phyloP scores from a whole-genome alignment of 805 yeast genomes.

The Saccharomycopsis fermentans region DNA sequence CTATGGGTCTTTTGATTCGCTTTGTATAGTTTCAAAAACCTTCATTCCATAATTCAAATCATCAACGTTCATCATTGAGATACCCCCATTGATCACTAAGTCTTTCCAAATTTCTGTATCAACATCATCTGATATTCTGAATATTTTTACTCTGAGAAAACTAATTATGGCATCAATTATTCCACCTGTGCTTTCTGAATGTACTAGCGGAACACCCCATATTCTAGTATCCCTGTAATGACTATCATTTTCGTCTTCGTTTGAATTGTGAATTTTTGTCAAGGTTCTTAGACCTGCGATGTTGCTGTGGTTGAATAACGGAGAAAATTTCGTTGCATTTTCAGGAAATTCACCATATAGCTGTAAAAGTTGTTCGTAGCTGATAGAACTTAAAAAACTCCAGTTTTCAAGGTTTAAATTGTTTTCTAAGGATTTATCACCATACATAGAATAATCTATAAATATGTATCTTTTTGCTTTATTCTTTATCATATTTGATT shows the following conservation, averaged over 20 bases:
- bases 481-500: neutral
- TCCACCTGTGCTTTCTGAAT: neutral
- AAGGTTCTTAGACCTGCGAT: neutral
- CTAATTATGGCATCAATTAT: neutral
- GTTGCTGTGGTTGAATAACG: neutral
- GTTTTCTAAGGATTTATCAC: neutral
- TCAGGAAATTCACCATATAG: neutral
- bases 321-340: neutral
- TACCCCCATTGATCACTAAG: constrained; percentile 10
- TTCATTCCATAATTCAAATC: constrained; percentile 13
- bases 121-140: neutral
- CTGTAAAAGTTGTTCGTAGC: neutral
- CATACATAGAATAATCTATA: constrained; percentile 27
- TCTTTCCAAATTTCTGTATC: constrained; percentile 11
- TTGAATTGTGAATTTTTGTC: neutral
- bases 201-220: constrained; percentile 14
- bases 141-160: neutral
- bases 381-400: neutral
- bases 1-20: neutral
- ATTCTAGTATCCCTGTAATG: constrained; percentile 6
- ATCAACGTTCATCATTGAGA: constrained; percentile 14
- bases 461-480: constrained; percentile 28
- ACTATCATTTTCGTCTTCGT: neutral
- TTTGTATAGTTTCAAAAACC: constrained; percentile 1
- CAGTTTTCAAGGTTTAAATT: neutral